Percentiles rank a stretch among this genome's conserved stretches.
Conservation (phyloP, 352 stramenopile genomes). For the Hyaloperonospora brassicae region DNA sequence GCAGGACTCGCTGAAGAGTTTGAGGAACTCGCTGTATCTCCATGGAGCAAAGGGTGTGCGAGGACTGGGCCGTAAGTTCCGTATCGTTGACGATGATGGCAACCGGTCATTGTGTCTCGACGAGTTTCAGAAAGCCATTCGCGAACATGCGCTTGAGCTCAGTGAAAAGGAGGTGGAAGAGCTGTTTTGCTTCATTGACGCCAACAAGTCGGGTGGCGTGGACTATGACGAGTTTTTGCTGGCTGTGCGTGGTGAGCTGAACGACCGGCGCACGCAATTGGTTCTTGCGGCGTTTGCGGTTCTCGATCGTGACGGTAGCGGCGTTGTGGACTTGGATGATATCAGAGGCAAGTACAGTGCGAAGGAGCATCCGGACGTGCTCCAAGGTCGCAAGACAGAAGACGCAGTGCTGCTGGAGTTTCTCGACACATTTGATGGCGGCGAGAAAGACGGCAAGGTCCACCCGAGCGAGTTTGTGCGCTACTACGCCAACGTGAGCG, state of each 20-base stretch:
- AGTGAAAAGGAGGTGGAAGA: slow-evolving; percentile 47
- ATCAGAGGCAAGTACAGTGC: slow-evolving; percentile 74
- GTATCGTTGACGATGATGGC: slow-evolving; percentile 85
- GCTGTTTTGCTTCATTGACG: slow-evolving; percentile 81
- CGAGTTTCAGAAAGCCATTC: slow-evolving; percentile 76
- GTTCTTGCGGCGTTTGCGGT: slow-evolving; percentile 72
- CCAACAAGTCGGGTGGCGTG: slow-evolving; percentile 67
- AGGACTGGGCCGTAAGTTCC: slow-evolving; percentile 75
- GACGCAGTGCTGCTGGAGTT: slow-evolving; percentile 78
- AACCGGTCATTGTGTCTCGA: slow-evolving; percentile 62
- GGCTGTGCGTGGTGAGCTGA: slow-evolving; percentile 63
- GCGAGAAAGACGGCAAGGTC: slow-evolving; percentile 83
- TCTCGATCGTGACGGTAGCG: slow-evolving; percentile 65
- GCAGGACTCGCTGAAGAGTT: slow-evolving; percentile 45
- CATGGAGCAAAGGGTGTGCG: slow-evolving; percentile 70
- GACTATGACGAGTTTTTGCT: slow-evolving; percentile 84
- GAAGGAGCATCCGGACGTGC: slow-evolving; percentile 78
- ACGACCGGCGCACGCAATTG: slow-evolving; percentile 62
- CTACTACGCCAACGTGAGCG: slow-evolving; percentile 88
- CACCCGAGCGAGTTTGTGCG: slow-evolving; percentile 77
- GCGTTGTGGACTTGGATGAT: slow-evolving; percentile 68
- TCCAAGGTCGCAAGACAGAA: slow-evolving; percentile 58
- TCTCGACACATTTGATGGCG: slow-evolving; percentile 81
- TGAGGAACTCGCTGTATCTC: slow-evolving; percentile 69
- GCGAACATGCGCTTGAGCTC: slow-evolving; percentile 55